These are phyloP conservation scores for Euphorbia celastroides DNA, from an alignment of 441 rosid species.

Conservation along the genomic window DNA sequence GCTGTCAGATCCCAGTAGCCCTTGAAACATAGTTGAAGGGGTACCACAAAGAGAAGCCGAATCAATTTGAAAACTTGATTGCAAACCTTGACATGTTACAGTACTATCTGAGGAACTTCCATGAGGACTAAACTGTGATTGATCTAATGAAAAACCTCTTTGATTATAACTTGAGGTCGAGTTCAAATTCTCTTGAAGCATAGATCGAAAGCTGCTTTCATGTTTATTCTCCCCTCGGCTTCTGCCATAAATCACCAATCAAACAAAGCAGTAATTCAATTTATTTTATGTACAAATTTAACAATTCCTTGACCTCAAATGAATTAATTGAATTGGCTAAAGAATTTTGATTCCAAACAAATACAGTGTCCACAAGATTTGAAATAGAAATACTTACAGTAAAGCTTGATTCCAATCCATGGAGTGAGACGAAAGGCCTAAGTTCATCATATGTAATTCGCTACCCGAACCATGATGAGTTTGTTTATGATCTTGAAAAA, in stretches of 20 bases:
- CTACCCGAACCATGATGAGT: constrained; percentile 33
- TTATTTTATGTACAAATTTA: too few relatives aligned
- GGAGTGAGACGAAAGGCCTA: constrained; percentile 80
- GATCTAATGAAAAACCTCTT: constrained; percentile 58
- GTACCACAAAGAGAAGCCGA: constrained; percentile 47
- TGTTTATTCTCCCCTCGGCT: constrained; percentile 60
- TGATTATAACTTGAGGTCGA: constrained; percentile 32
- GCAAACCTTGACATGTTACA: constrained; percentile 44
- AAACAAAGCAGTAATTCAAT: neutral
- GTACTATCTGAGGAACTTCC: constrained; percentile 62
- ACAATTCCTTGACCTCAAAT: too few relatives aligned
- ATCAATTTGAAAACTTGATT: constrained; percentile 51
- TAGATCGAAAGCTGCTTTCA: constrained; percentile 58
- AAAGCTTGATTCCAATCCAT: constrained; percentile 76
- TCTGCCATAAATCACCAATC: constrained; percentile 21
- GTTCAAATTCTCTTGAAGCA: constrained; percentile 67
- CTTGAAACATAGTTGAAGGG: too few relatives aligned
- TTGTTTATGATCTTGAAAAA: constrained; percentile 54
- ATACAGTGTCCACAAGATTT: too few relatives aligned
- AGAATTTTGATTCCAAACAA: too few relatives aligned
- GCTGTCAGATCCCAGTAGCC: too few relatives aligned
- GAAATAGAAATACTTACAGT: constrained; percentile 38
- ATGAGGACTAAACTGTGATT: constrained; percentile 53
- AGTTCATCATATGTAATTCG: constrained; percentile 72
- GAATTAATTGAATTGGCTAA: too few relatives aligned